phyloP scores from a whole-genome alignment of 257 asterid genomes.

The Knoxia roxburghii region DNA sequence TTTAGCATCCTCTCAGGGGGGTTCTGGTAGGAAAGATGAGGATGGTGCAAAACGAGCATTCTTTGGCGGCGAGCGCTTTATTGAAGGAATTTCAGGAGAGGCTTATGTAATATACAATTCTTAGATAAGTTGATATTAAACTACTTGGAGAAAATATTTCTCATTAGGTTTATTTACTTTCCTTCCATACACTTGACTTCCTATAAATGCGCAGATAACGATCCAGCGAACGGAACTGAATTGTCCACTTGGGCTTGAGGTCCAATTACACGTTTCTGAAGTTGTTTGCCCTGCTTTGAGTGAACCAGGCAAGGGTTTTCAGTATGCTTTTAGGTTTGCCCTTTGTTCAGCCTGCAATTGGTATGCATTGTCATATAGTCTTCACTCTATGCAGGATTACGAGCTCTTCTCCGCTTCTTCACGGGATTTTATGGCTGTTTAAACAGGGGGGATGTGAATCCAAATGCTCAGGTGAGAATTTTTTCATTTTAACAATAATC shows the following conservation, averaged over 20 bases:
- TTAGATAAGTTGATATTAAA: slow-evolving; percentile 1
- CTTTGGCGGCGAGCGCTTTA: slow-evolving; percentile 95
- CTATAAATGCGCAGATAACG: slow-evolving; percentile 61
- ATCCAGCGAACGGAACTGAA: slow-evolving; percentile 88
- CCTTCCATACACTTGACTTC: slow-evolving; percentile 5
- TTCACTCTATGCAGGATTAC: slow-evolving; percentile 51
- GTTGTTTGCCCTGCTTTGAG: slow-evolving; percentile 96
- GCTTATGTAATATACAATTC: slow-evolving; percentile 58
- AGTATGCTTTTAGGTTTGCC: neutral
- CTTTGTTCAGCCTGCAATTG: slow-evolving; percentile 9
- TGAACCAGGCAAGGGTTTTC: slow-evolving; percentile 74
- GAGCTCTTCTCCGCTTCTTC: slow-evolving; percentile 98
- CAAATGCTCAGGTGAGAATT: slow-evolving; percentile 56
- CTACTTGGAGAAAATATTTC: slow-evolving; percentile 2
- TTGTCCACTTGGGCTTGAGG: slow-evolving; percentile 87
- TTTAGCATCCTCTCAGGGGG: slow-evolving; percentile 51
- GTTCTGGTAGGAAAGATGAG: slow-evolving; percentile 64
- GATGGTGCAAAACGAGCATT: slow-evolving; percentile 97
- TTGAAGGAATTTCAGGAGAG: slow-evolving; percentile 97
- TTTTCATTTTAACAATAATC: neutral
- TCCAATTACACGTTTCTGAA: slow-evolving; percentile 82
- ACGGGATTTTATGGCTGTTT: slow-evolving; percentile 85
- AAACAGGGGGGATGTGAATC: slow-evolving; percentile 91
- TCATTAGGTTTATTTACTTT: neutral
- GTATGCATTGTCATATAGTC: slow-evolving; percentile 9